Base-by-base conservation (phyloP, 148 eudicot genomes). In the Spergularia bocconei region DNA sequence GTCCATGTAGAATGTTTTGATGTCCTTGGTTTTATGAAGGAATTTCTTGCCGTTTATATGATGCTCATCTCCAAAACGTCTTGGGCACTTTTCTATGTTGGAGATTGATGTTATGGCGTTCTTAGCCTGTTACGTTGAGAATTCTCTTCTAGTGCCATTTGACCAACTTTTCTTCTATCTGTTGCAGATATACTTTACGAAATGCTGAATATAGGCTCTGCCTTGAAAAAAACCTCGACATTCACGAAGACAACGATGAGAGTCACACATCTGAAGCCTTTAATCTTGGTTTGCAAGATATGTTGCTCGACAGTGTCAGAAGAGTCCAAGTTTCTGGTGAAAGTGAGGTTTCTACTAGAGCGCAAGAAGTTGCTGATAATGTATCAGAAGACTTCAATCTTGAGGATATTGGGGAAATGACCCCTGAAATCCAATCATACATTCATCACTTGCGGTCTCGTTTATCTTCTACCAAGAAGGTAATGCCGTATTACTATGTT, bases 121-220 rank as follows among this genome's bases (percentile, higher is more conserved):
- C 15, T 53, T 20, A 51, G 25, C 19, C 4, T 19, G 16, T 74
- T 13, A 3, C 21, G 11, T 58, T 12, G n/a, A 15, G 4, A 54
- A 1, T 20, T 33, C 29, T 69, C 3, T 33, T 69, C 15, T 36
- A 17, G 63, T 50, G 60, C 15, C 23, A 13, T 41, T 9, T 66
- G 13, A 33, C 21, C 62, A 13, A 23, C 13, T 5, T 11, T 21
- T 71, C 1, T 80, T 16, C 13, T 47, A 10, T 65, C 55, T 56
- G 59, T 47, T 87, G 84, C 92, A 94, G 98, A 83, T 91, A 94
- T 86, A 91, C 98, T 50, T 82, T 94, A 70, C 80, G 90, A 71
- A 94, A 94, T 90, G 98, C 97, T 74, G 98, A 94, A 83, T 90
- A 90, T 74, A 90, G 98, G 85, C 97, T 94, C 61, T 91, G 93